Percentiles rank a stretch among this genome's conserved stretches.
Conservation (phyloP, 1,139 yeast species). For the Zygosaccharomyces pseudobailii region DNA sequence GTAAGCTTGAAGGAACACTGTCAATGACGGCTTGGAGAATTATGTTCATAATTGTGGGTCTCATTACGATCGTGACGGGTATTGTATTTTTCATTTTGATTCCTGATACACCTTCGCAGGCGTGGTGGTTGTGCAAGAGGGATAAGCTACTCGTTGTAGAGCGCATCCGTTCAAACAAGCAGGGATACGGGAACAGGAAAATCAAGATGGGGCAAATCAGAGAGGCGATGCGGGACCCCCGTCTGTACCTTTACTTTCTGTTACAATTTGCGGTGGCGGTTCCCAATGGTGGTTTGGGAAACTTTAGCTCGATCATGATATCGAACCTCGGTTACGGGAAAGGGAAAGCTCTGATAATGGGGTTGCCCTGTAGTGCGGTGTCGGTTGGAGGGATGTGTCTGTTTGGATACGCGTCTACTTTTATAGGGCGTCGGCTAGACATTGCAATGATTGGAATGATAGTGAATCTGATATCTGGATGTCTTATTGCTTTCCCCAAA, state of each 20-base stretch:
- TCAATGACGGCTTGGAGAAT: slow-evolving; percentile 44
- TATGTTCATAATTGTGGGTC: slow-evolving; percentile 44
- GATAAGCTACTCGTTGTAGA: slow-evolving; percentile 49
- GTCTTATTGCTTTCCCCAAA: slow-evolving; percentile 44
- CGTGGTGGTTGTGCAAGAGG: slow-evolving; percentile 44
- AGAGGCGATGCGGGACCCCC: slow-evolving; percentile 39
- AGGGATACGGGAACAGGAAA: slow-evolving; percentile 44
- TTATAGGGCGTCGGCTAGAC: slow-evolving; percentile 35
- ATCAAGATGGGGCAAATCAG: slow-evolving; percentile 49
- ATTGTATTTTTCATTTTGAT: slow-evolving; percentile 38
- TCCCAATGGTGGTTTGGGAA: slow-evolving; percentile 25
- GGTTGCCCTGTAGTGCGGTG: slow-evolving; percentile 37
- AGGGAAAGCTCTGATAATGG: slow-evolving; percentile 37
- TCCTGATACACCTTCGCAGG: slow-evolving; percentile 46
- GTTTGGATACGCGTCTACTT: background rate
- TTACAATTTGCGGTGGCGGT: slow-evolving; percentile 32
- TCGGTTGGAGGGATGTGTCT: no score
- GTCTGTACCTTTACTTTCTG: slow-evolving; percentile 45
- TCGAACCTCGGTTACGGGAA: slow-evolving; percentile 37
- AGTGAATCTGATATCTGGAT: no score
- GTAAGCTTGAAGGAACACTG: slow-evolving; percentile 26
- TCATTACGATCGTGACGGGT: slow-evolving; percentile 44
- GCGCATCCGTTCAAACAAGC: slow-evolving; percentile 42
- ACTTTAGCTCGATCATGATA: slow-evolving; percentile 33
- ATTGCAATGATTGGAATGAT: slow-evolving; percentile 35